Base-by-base conservation (phyloP, 2,329 filamentous ascomycete species). In the Didymella pomorum region DNA sequence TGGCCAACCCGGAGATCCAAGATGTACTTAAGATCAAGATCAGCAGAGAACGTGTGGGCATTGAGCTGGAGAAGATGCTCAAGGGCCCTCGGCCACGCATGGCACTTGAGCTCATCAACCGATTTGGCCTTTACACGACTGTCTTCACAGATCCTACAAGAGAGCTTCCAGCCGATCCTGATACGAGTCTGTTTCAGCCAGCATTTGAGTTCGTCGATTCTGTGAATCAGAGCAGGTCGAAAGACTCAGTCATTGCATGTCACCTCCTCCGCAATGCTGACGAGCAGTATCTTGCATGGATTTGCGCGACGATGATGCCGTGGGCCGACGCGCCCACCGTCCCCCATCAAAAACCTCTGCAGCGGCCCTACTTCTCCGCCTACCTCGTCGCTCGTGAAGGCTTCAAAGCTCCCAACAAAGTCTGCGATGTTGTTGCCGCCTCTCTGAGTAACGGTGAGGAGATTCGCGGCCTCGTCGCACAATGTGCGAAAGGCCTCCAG, bases 1-100 rank as follows among this genome's bases (percentile, higher is more conserved):
- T 99, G 94, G 84, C 83, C 12, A 84, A 96, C 64, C 73, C 79
- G n/a, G 83, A 85, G n/a, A 95, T 99, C 47, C 84, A 93, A 58
- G 81, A 88, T 11, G 90, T 92, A 3, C 80, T 99, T n/a, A 87
- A 85, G 48, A 77, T 89, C 28, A 99, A 99, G 75, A 98, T 99
- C 66, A 97, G 91, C 70, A 87, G 93, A 53, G 95, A 99, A 76
- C 84, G 95, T 56, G 88, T 99, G 1, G 92, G 92, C 0, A 85
- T 89, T 4, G 95, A 99, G 74, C 70, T 97, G 3, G 91, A 94
- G 71, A 98, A 98, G 82, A 96, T 96, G 88, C 81, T 98, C 18
- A 89, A 87, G 76, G 87, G 84, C 31, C 83, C 84, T 11, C 80
- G 87, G 66, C 89, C 90, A 8, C 79, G 80, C 48, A 80, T 81